Conservation (phyloP, 495 filamentous ascomycete species). For the Pyrenopolyporus hunteri region DNA sequence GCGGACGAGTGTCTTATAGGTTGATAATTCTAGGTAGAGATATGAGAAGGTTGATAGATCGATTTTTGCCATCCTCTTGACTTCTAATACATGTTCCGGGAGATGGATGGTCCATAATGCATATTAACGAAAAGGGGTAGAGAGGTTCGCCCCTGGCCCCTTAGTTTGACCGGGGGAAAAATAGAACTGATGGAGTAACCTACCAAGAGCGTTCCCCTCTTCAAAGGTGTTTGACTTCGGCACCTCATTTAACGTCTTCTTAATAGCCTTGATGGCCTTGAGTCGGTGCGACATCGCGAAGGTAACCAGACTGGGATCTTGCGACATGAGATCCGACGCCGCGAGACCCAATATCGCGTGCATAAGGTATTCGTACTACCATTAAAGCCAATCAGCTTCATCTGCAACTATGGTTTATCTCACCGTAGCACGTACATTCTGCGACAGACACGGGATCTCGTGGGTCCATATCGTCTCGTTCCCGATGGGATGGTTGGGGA, state of each 20-base stretch:
- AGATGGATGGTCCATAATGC: background rate
- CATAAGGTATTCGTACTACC: conserved; percentile 60
- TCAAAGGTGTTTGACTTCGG: conserved; percentile 44
- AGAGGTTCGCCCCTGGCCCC: background rate
- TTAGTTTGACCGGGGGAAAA: background rate
- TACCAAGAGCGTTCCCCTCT: conserved; percentile 52
- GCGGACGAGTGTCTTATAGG: no score
- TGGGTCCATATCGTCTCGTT: conserved; percentile 64
- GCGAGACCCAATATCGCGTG: conserved; percentile 65
- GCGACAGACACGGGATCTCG: conserved; percentile 61
- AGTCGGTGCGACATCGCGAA: conserved; percentile 61
- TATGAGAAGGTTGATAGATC: no score
- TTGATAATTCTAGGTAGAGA: no score
- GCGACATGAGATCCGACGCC: conserved; percentile 57
- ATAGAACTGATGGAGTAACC: background rate
- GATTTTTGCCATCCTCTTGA: no score
- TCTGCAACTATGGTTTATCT: background rate
- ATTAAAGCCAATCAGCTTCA: background rate
- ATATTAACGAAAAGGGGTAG: background rate
- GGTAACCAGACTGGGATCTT: conserved; percentile 41
- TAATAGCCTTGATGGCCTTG: conserved; percentile 62
- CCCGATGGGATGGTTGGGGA: conserved; percentile 65
- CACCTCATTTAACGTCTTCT: conserved; percentile 49
- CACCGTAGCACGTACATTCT: conserved; percentile 52
- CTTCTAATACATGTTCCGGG: no score